phyloP scores from a whole-genome alignment of 176 grass and related monocot genomes.

The Canna indica region DNA sequence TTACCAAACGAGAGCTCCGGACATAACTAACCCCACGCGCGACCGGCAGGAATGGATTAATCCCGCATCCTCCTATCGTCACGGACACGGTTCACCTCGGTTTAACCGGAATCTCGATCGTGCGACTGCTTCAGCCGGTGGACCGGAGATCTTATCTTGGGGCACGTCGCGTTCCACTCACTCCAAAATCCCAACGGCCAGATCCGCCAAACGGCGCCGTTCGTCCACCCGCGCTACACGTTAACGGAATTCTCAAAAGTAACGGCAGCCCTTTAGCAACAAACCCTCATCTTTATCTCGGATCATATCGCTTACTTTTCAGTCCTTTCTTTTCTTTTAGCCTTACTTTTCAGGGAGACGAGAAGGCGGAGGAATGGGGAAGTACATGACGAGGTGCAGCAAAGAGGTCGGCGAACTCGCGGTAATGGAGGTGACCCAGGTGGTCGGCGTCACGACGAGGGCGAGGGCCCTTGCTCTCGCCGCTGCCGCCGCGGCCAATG shows the following conservation, averaged over 20 bases:
- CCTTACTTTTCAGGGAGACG: background rate
- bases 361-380: conserved; percentile 2
- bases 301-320: background rate
- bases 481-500: no score
- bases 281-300: background rate
- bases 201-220: conserved; percentile 7
- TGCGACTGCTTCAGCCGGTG: background rate
- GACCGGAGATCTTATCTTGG: background rate
- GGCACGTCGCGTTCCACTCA: background rate
- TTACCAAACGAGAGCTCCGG: background rate
- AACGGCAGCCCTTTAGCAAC: background rate
- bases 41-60: background rate
- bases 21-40: conserved; percentile 4
- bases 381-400: conserved; percentile 21
- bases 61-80: background rate
- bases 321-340: background rate
- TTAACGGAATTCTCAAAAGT: background rate
- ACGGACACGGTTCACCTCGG: background rate
- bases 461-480: conserved; percentile 8
- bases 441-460: conserved; percentile 20
- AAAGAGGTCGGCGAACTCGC: conserved; percentile 10
- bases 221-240: background rate
- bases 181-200: conserved; percentile 17
- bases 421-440: conserved; percentile 7
- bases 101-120: background rate